Base-by-base conservation (phyloP, 148 eudicot genomes). In the Dianthus caryophyllus region DNA sequence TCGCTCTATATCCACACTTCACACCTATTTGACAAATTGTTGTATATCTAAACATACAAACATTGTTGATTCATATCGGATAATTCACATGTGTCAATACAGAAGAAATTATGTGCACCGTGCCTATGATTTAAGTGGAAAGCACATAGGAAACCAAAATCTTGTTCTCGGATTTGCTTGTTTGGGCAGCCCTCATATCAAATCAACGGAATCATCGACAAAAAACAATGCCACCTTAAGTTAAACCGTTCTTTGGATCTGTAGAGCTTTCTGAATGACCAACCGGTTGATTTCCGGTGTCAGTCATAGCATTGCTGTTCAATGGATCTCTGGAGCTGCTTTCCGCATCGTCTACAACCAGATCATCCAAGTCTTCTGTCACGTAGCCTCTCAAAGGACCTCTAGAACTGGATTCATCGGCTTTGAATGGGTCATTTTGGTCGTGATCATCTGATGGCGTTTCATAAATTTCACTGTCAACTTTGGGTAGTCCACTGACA, bases 291-390 rank as follows among this genome's bases (percentile, higher is more conserved):
- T 38, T 52, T 33, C 59, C 60, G 33, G 36, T 17, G 4, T 56
- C 57, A 24, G 20, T 20, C 3, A 38, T 66, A 3, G 18, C 49
- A 2, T 36, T 71, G 12, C 55, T 49, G 57, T 61, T 61, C 44
- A 78, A 66, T 25, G 85, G 69, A 20, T 61, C 71, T 54, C 70
- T 76, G 9, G 75, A 25, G 52, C 52, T 48, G 67, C 73, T 76
- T 39, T 74, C 80, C 20, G 15, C 47, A 69, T 79, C 81, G 47
- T 84, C 90, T 41, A 66, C 76, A 15, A 79, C 74, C 20, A 81
- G 61, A 66, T 82, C 84, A 70, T 82, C 85, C n/a, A 67, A 46
- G 30, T 82, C 85, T 61, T 82, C 81, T 69, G 46, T 71, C 49
- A 69, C 70, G 41, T 83, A 70, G 15, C 82, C 76, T 68, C 72